Base-by-base conservation (phyloP, 2,329 filamentous ascomycete genomes). In the Fusarium cyanostomum region DNA sequence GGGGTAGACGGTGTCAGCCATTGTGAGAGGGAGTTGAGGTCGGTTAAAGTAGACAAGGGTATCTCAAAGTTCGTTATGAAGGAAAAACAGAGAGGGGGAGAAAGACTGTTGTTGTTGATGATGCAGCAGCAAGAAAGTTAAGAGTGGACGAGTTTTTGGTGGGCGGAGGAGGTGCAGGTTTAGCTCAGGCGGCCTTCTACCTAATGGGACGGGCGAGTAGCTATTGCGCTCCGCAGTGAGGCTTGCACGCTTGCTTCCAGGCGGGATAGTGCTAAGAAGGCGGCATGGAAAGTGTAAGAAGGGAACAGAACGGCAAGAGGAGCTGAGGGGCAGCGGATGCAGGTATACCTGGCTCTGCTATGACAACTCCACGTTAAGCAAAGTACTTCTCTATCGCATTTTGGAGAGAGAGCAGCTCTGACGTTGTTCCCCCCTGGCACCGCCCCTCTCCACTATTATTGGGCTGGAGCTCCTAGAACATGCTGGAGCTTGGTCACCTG, bases 221-320 rank as follows among this genome's bases (percentile, higher is more conserved):
- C 48, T 64, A 38, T 28, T 35, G 31, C 59, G 38, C 43, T 58
- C 33, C 52, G 58, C 56, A 46, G 59, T 52, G 62, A 68, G 66
- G 64, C 59, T 62, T 62, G 57, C 57, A 52, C 58, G 58, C 52
- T 66, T 63, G 58, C 27, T 58, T 66, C 58, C 53, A 59, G 59
- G 39, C 45, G 48, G 53, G 48, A 62, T 51, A 41, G 49, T 63
- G 26, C 41, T 44, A 50, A 53, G 57, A 41, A 42, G 43, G 56
- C 45, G 44, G 49, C 54, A 64, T 73, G 74, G 78, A 80, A 80
- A 71, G 75, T 76, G 71, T 74, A 73, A 79, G 78, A 80, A 80
- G 56, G 56, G 45, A 49, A 75, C 74, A 70, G 69, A 78, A 78
- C 77, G 76, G 78, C 74, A 64, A 64, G 66, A 57, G 59, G 34